A percentile compares a stretch with the other conserved stretches of the same genome.
Conservation (phyloP, 371 early-diverging fungal species). For the Zychaea mexicana region DNA sequence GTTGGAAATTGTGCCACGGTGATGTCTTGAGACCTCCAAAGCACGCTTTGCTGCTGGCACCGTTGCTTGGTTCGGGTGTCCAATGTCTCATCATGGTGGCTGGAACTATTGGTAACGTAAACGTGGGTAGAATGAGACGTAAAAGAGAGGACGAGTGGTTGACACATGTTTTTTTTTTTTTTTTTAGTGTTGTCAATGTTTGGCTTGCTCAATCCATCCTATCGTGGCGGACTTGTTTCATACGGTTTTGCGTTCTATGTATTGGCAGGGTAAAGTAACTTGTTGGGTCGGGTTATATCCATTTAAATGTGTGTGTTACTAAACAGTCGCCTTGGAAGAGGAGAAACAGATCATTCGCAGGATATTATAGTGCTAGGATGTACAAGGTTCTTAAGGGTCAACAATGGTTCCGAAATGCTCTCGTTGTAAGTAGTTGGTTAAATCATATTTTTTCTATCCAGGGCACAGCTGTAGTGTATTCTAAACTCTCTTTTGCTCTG, state of each 20-base stretch:
- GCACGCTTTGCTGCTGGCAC: slow-evolving; percentile 63
- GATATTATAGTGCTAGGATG: slow-evolving; percentile 76
- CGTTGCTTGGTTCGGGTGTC: slow-evolving; percentile 80
- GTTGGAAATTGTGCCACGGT: slow-evolving; percentile 91
- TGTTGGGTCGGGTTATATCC: slow-evolving; percentile 27
- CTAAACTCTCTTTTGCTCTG: not conserved
- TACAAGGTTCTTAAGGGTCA: slow-evolving; percentile 81
- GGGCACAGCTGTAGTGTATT: not conserved
- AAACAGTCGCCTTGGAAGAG: too few relatives aligned
- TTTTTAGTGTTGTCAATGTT: slow-evolving; percentile 66
- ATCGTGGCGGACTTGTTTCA: slow-evolving; percentile 73
- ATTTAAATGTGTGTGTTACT: too few relatives aligned
- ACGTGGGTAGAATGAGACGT: not conserved
- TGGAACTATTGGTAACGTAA: slow-evolving; percentile 43
- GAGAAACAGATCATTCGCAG: slow-evolving; percentile 53
- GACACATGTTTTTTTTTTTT: not conserved
- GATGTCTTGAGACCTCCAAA: slow-evolving; percentile 82
- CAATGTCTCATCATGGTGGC: slow-evolving; percentile 70
- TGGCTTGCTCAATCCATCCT: slow-evolving; percentile 82
- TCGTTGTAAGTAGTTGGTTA: slow-evolving; percentile 45
- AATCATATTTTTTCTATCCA: too few relatives aligned
- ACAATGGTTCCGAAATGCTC: slow-evolving; percentile 73
- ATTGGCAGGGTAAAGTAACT: slow-evolving; percentile 56
- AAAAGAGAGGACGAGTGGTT: not conserved
- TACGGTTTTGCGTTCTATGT: slow-evolving; percentile 73